Evolutionary conservation across 768 basidiomycete species (phyloP), one percentile per base, ranked within the genome.

Genomic region (Hygrocybe punicea): DNA sequence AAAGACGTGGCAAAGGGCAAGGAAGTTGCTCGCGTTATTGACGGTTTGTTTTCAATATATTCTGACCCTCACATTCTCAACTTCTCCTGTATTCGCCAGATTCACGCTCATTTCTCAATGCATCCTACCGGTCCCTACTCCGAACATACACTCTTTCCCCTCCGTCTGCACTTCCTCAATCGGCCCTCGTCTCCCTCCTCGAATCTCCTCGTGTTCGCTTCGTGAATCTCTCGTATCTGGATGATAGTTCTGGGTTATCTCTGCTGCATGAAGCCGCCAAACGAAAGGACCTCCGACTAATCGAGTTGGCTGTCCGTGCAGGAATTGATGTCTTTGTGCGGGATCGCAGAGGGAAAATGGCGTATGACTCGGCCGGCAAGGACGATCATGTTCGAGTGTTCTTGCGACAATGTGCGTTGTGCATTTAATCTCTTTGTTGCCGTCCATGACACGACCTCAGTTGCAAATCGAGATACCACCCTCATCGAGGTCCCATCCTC

Each of bases 251-350:
- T 1, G 93, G 94, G 0, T 79, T 81, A 2, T 84, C 90, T 0
- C 71, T 97, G 5, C 76, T 98, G 1, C 95, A 98, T 61, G 94
- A 95, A 69, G 92, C 93, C 1, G 90, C 91, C 0, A 76, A 82
- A 35, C 79, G 93, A 14, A 86, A 87, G 58, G 92, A 97, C 65
- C 73, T 96, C 19, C 78, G 84, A 4, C 72, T 96, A 17, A 83
- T 96, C 24, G 91, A 96, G 65, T 79, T 93, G n/a, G 87, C 85
- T 0, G 83, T 94, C 2, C 82, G 87, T 21, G 87, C 88, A 8
- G 93, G 93, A 0, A 93, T 91, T 0, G 93, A 95, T 65, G 88
- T 95, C 4, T 95, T 95, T 65, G 86, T 89, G 2, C 78, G 93
- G 4, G 88, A 96, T 70, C 77, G 85, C 19, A 78, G 73, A 58